These are phyloP conservation scores for Lophiostoma macrostomum DNA, from an alignment of 495 filamentous ascomycete genomes.

Conservation along the genomic window DNA sequence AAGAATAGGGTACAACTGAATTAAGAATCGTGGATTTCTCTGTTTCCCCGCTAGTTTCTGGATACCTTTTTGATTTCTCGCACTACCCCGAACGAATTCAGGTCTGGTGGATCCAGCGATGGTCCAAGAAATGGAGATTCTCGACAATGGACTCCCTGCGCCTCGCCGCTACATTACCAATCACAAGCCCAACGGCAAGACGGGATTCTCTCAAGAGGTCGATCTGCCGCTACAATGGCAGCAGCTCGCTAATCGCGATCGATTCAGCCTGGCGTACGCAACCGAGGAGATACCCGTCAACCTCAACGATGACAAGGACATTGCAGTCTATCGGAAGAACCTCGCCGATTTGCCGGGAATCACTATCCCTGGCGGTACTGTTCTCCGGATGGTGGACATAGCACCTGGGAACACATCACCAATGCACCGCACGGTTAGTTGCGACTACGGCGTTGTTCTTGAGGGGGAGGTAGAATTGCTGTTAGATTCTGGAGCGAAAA, in stretches of 20 bases:
- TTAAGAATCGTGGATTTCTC: too few relatives aligned
- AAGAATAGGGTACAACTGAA: too few relatives aligned
- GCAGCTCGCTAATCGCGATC: background rate
- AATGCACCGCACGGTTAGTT: slow-evolving; percentile 38
- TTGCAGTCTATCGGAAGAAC: slow-evolving; percentile 4
- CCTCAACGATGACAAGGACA: slow-evolving; percentile 19
- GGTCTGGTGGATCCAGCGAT: too few relatives aligned
- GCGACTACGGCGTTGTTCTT: slow-evolving; percentile 39
- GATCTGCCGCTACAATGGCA: background rate
- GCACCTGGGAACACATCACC: slow-evolving; percentile 29
- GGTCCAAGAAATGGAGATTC: too few relatives aligned
- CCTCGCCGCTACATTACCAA: slow-evolving; percentile 8
- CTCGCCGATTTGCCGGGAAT: slow-evolving; percentile 14
- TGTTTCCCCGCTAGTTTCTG: too few relatives aligned
- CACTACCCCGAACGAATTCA: too few relatives aligned
- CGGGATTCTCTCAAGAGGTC: background rate
- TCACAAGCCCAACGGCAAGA: slow-evolving; percentile 8
- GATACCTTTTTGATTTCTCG: too few relatives aligned
- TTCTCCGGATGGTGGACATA: slow-evolving; percentile 24
- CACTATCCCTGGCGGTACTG: slow-evolving; percentile 17
- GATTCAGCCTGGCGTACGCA: slow-evolving; percentile 30
- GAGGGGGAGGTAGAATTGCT: slow-evolving; percentile 38
- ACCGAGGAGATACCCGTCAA: slow-evolving; percentile 33
- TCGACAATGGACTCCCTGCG: background rate
- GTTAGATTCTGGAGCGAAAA: slow-evolving; percentile 36